Conservation (phyloP, 1,139 yeast species). For the Hansenula lynferdii region DNA sequence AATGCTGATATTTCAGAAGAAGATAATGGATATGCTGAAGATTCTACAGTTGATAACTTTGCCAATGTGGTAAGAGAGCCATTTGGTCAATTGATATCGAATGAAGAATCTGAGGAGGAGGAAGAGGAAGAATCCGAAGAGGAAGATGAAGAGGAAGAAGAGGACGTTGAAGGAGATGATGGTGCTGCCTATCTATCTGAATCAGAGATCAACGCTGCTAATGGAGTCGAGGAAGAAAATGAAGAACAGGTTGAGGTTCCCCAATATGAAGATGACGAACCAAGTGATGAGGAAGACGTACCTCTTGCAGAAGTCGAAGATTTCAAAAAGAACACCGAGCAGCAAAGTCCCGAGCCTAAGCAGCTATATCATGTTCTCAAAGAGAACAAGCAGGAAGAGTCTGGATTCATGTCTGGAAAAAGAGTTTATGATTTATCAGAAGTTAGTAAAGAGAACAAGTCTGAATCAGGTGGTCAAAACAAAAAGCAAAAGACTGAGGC, state of each 20-base stretch:
- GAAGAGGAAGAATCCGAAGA: constrained; percentile 32
- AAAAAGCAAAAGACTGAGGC: too few relatives aligned
- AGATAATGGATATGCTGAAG: constrained; percentile 29
- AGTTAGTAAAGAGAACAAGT: constrained; percentile 5
- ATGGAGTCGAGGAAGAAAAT: constrained; percentile 6
- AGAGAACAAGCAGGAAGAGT: constrained; percentile 23
- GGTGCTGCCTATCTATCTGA: background rate
- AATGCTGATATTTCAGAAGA: constrained; percentile 28
- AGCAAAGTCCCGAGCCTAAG: constrained; percentile 15
- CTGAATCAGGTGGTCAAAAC: too few relatives aligned
- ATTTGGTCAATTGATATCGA: constrained; percentile 40
- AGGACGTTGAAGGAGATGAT: constrained; percentile 10
- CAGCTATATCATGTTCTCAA: constrained; percentile 39
- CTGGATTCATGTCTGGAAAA: constrained; percentile 26
- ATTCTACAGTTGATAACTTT: constrained; percentile 6
- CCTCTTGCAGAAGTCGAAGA: constrained; percentile 19
- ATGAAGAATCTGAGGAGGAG: constrained; percentile 33
- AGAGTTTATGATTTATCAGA: constrained; percentile 23
- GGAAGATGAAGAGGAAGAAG: constrained; percentile 23
- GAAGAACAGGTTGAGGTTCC: too few relatives aligned
- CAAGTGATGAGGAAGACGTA: constrained; percentile 16
- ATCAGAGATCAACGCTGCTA: constrained; percentile 8
- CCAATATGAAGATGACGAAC: constrained; percentile 9
- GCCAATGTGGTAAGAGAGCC: constrained; percentile 21
- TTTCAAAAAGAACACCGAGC: constrained; percentile 8